A percentile compares a stretch with the other conserved stretches of the same genome.
Evolutionary conservation across 805 yeast species (phyloP).

Genomic region (Hyphopichia homilentoma): DNA sequence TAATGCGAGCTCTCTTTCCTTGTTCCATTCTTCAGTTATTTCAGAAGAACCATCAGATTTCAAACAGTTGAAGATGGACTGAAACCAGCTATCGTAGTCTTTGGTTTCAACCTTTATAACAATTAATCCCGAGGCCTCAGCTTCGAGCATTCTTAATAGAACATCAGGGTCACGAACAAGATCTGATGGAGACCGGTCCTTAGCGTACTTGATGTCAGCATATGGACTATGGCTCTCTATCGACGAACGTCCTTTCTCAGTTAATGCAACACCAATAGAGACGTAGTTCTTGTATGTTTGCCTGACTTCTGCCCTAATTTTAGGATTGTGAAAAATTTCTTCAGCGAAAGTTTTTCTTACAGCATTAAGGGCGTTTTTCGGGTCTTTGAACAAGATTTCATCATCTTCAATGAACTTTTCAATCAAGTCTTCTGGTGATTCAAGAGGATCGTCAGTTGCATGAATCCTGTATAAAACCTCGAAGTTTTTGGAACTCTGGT

Average conservation of each 20-base stretch:
- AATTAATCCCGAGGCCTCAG: conserved; percentile 75
- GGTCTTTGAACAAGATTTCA: conserved; percentile 51
- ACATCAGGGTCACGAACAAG: conserved; percentile 73
- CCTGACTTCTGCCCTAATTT: conserved; percentile 68
- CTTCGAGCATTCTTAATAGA: conserved; percentile 85
- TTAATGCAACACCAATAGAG: conserved; percentile 65
- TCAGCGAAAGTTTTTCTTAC: conserved; percentile 74
- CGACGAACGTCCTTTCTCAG: conserved; percentile 67
- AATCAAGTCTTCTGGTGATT: conserved; percentile 59
- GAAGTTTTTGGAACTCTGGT: conserved; percentile 48
- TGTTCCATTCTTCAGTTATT: conserved; percentile 76
- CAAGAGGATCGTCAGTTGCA: conserved; percentile 63
- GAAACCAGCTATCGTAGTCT: conserved; percentile 39
- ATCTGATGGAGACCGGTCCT: conserved; percentile 73
- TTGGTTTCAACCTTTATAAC: conserved; percentile 58
- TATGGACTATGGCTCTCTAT: conserved; percentile 79
- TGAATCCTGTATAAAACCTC: conserved; percentile 55
- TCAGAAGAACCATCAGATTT: conserved; percentile 79
- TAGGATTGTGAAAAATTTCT: conserved; percentile 77
- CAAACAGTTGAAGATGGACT: conserved; percentile 43
- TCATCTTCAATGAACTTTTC: conserved; percentile 42
- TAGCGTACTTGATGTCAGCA: conserved; percentile 88
- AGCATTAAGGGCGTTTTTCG: conserved; percentile 63
- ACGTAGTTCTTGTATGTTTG: conserved; percentile 61
- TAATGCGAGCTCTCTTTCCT: conserved; percentile 63